Percentiles rank a stretch among this genome's conserved stretches.
These are phyloP conservation scores for Carex arenaria DNA, from an alignment of 202 grass and related monocot genomes.

Conservation along the genomic window DNA sequence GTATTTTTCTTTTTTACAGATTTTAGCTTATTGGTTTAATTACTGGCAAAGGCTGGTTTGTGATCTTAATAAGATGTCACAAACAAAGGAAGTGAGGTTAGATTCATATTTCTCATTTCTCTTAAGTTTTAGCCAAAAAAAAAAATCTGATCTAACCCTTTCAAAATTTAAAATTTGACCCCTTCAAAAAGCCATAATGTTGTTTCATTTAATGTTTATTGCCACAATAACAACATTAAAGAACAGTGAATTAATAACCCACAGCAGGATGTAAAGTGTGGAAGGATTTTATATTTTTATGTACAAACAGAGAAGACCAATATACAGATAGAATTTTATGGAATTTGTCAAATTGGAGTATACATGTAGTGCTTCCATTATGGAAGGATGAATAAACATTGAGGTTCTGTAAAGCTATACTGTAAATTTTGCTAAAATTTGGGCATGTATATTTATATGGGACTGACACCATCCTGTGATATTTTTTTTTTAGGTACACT, in stretches of 20 bases:
- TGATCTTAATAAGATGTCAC: conserved; percentile 54
- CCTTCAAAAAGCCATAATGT: neutral
- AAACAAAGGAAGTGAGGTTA: conserved; percentile 93
- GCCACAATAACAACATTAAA: neutral
- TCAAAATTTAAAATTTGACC: neutral
- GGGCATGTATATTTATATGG: neutral
- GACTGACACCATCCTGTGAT: neutral
- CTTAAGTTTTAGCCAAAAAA: neutral
- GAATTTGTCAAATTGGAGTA: neutral
- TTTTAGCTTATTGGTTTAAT: neutral
- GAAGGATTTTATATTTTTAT: neutral
- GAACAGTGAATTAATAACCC: neutral
- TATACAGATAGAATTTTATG: neutral
- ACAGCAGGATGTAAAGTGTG: neutral
- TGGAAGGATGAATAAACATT: neutral
- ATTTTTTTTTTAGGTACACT: conserved; percentile 61
- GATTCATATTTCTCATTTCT: conserved; percentile 5
- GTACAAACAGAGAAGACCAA: neutral
- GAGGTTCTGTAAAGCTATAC: neutral
- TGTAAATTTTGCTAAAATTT: neutral
- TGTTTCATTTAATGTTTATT: neutral
- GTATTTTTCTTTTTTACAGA: conserved; percentile 12
- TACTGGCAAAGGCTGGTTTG: neutral
- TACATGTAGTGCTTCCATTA: neutral
- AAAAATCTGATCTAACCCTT: neutral